Evolutionary conservation across 192 early-diverging fungal genomes (phyloP).

Genomic region (Backusella sp.): DNA sequence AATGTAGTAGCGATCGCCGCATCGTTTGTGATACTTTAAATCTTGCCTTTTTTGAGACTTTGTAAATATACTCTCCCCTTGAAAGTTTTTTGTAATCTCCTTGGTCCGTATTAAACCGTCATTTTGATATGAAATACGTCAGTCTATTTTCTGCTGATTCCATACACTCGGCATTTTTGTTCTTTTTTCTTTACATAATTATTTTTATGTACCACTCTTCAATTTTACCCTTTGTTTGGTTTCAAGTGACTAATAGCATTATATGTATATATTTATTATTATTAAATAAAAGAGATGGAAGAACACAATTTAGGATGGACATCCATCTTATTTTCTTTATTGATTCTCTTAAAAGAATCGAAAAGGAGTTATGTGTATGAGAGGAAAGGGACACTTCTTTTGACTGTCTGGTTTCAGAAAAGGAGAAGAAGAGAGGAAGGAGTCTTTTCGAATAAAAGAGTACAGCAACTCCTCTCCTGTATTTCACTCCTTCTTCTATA

Average conservation of each 20-base stretch:
- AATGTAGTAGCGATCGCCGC: background rate
- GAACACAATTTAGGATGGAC: background rate
- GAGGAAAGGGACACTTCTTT: too few species aligned
- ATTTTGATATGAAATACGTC: slow-evolving; percentile 3
- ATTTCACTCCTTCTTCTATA: too few species aligned
- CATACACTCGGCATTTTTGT: background rate
- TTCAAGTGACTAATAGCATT: background rate
- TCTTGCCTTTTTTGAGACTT: background rate
- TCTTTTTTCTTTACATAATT: background rate
- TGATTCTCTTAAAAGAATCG: background rate
- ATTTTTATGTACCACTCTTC: background rate
- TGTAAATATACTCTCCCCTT: background rate
- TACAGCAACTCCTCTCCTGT: too few species aligned
- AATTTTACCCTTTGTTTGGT: background rate
- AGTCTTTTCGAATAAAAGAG: too few species aligned
- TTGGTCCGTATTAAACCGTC: slow-evolving; percentile 1
- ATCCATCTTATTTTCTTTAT: background rate
- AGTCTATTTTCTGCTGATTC: slow-evolving; percentile 5
- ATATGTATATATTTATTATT: background rate
- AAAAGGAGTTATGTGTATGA: background rate
- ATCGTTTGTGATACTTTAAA: background rate
- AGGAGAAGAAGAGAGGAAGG: too few species aligned
- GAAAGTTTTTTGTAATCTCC: background rate
- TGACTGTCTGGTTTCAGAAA: too few species aligned
- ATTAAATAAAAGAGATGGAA: background rate